Evolutionary conservation across 768 basidiomycete species (phyloP).

Genomic region (Lactarius vividus): DNA sequence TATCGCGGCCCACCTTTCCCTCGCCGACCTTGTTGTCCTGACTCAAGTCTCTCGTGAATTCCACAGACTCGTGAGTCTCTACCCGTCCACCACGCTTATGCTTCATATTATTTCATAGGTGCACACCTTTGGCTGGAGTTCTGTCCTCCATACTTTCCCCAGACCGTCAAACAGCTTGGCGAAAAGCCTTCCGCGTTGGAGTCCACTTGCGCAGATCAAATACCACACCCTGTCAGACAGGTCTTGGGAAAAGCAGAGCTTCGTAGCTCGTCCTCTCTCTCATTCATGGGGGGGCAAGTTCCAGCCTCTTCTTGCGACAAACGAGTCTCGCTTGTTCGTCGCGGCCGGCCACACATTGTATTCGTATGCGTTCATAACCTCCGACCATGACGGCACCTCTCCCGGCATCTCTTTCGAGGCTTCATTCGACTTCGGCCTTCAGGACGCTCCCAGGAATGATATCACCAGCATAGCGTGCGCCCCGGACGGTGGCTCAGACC

Average conservation of each 20-base stretch:
- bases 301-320: slow-evolving; percentile 31
- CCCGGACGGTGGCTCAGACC: slow-evolving; percentile 44
- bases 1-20: slow-evolving; percentile 22
- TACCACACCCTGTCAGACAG: slow-evolving; percentile 28
- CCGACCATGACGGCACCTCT: slow-evolving; percentile 30
- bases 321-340: slow-evolving; percentile 31
- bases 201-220: slow-evolving; percentile 24
- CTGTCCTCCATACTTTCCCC: slow-evolving; percentile 15
- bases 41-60: slow-evolving; percentile 18
- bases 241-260: slow-evolving; percentile 27
- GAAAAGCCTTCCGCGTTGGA: slow-evolving; percentile 20
- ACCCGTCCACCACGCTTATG: not conserved
- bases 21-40: slow-evolving; percentile 22
- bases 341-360: slow-evolving; percentile 31
- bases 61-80: slow-evolving; percentile 18
- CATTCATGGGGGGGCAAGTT: slow-evolving; percentile 31
- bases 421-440: slow-evolving; percentile 39
- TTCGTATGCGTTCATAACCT: slow-evolving; percentile 29
- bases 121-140: slow-evolving; percentile 22
- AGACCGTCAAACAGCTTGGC: slow-evolving; percentile 22
- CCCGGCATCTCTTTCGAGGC: slow-evolving; percentile 52
- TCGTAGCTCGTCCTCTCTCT: slow-evolving; percentile 29
- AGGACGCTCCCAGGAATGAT: slow-evolving; percentile 39
- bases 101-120: slow-evolving; percentile 11
- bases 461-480: slow-evolving; percentile 56